These are phyloP conservation scores for Apiospora saccharicola DNA, from an alignment of 2,329 filamentous ascomycete genomes.

Conservation along the genomic window DNA sequence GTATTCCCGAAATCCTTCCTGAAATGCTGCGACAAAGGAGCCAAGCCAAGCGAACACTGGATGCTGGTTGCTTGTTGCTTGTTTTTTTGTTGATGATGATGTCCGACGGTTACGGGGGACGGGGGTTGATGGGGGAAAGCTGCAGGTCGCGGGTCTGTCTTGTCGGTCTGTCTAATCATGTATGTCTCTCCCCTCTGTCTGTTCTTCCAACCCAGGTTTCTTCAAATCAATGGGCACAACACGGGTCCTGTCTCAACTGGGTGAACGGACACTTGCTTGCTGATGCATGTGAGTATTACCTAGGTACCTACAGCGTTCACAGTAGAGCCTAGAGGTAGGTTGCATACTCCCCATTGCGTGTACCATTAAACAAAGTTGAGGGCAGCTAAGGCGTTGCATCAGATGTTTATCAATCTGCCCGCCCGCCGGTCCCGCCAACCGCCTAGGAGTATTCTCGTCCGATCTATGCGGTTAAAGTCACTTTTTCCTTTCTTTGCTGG, in stretches of 20 bases:
- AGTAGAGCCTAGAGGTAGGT: neutral
- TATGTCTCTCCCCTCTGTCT: neutral
- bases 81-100: constrained; percentile 11
- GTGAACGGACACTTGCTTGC: neutral
- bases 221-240: neutral
- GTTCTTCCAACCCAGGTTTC: neutral
- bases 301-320: too few species aligned
- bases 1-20: neutral
- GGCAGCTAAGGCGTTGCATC: constrained; percentile 1
- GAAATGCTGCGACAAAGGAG: neutral
- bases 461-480: neutral
- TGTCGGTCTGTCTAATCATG: neutral
- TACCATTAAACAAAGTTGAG: constrained; percentile 13
- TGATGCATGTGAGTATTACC: neutral
- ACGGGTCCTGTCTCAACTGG: neutral
- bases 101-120: neutral
- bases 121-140: constrained; percentile 19
- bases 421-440: neutral
- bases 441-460: constrained; percentile 18
- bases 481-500: neutral
- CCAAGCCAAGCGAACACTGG: neutral
- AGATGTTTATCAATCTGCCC: constrained; percentile 15
- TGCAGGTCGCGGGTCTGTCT: neutral
- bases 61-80: constrained; percentile 7
- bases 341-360: neutral